A percentile compares a stretch with the other conserved stretches of the same genome.
phyloP scores from a whole-genome alignment of 495 filamentous ascomycete species.

The Penicillium robsamsonii region DNA sequence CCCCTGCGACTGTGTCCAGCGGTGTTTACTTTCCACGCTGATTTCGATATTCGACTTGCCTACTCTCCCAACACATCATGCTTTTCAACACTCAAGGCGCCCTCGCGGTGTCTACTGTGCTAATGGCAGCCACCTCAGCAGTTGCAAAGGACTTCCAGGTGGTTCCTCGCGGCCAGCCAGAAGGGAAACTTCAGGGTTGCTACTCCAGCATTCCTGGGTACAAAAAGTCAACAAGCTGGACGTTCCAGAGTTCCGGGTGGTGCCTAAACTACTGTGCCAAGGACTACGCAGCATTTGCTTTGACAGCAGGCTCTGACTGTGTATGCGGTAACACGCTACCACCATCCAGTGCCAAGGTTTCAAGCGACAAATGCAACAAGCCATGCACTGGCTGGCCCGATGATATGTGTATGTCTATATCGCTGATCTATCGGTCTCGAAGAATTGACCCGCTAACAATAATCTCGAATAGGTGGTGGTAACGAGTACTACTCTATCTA shows the following conservation, averaged over 20 bases:
- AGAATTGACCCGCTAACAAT: slow-evolving; percentile 6
- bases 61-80: slow-evolving; percentile 29
- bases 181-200: slow-evolving; percentile 31
- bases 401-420: slow-evolving; percentile 47
- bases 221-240: slow-evolving; percentile 23
- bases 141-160: slow-evolving; percentile 24
- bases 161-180: slow-evolving; percentile 13
- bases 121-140: slow-evolving; percentile 27
- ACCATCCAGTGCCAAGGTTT: slow-evolving; percentile 36
- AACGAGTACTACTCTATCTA: slow-evolving; percentile 41
- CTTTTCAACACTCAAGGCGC: slow-evolving; percentile 29
- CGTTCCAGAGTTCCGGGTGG: slow-evolving; percentile 50
- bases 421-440: background rate
- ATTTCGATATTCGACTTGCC: slow-evolving; percentile 11
- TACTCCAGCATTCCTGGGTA: slow-evolving; percentile 35
- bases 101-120: slow-evolving; percentile 28
- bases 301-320: slow-evolving; percentile 44
- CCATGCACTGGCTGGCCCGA: slow-evolving; percentile 43
- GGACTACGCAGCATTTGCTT: slow-evolving; percentile 41
- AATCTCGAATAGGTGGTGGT: slow-evolving; percentile 42
- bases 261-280: slow-evolving; percentile 40
- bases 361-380: slow-evolving; percentile 37
- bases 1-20: slow-evolving; percentile 28
- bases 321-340: slow-evolving; percentile 49
- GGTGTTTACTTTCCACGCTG: slow-evolving; percentile 13